Evolutionary conservation across 1,284 basidiomycete species (phyloP).

Genomic region (Trametes polyzona): DNA sequence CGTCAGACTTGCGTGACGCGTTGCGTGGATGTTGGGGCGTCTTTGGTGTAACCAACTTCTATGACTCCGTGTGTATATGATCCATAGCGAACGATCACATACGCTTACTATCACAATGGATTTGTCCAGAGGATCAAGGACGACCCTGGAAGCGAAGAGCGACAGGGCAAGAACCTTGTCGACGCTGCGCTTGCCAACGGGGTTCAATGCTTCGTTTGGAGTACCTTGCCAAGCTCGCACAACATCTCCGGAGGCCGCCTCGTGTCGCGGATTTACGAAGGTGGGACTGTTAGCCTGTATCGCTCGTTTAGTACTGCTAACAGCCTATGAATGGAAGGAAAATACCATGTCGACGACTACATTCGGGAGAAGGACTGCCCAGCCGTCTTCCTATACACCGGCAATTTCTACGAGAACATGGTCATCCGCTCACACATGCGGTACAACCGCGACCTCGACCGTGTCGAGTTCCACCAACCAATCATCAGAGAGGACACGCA

Average conservation of each 20-base stretch:
- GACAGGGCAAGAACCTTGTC: conserved; percentile 31
- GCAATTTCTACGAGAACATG: conserved; percentile 34
- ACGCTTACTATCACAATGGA: not conserved
- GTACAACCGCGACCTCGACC: conserved; percentile 25
- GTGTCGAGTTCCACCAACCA: conserved; percentile 29
- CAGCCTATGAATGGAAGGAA: conserved; percentile 11
- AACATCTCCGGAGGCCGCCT: conserved; percentile 28
- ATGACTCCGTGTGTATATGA: conserved; percentile 25
- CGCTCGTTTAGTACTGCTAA: not conserved
- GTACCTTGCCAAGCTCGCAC: conserved; percentile 30
- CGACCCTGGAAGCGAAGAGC: conserved; percentile 31
- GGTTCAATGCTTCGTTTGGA: conserved; percentile 29
- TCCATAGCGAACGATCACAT: not conserved
- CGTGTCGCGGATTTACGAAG: conserved; percentile 31
- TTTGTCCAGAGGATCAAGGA: conserved; percentile 28
- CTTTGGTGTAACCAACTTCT: conserved; percentile 33
- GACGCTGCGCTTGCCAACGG: conserved; percentile 25
- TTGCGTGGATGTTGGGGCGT: conserved; percentile 31
- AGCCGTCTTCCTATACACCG: conserved; percentile 27
- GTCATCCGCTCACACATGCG: conserved; percentile 28
- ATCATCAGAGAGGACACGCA: conserved; percentile 28
- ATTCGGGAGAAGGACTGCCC: conserved; percentile 23
- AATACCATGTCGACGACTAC: conserved; percentile 31
- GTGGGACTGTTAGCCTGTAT: not conserved
- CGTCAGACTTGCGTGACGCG: conserved; percentile 18